A percentile compares a stretch with the other conserved stretches of the same genome.
These are phyloP conservation scores for Flueggea neowawraea DNA, from an alignment of 441 rosid genomes.

Conservation along the genomic window DNA sequence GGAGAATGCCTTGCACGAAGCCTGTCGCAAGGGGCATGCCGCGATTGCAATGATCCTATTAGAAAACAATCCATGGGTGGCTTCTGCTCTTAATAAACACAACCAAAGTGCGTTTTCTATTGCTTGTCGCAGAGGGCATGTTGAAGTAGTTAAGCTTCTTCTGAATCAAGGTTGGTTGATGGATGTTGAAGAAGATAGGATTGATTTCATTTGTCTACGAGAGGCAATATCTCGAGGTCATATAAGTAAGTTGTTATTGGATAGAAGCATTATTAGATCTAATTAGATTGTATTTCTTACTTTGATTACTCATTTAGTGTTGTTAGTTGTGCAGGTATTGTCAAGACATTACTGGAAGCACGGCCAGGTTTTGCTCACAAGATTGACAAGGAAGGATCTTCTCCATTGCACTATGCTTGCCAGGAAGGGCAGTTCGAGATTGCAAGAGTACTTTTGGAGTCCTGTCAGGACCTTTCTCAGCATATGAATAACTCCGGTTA, in stretches of 20 bases:
- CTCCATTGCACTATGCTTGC: slow-evolving; percentile 1
- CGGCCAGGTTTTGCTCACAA: no score
- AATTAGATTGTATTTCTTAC: no score
- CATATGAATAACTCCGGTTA: slow-evolving; percentile 15
- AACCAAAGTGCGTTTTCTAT: slow-evolving; percentile 19
- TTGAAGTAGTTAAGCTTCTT: slow-evolving; percentile 19
- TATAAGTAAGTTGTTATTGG: slow-evolving; percentile 10
- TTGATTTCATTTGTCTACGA: slow-evolving; percentile 9
- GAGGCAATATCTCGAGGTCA: slow-evolving; percentile 16
- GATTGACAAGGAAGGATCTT: no score
- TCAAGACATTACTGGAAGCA: no score
- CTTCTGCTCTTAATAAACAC: slow-evolving; percentile 10
- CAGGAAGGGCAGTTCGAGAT: slow-evolving; percentile 13
- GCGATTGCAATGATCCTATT: slow-evolving; percentile 14
- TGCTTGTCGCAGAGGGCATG: slow-evolving; percentile 24
- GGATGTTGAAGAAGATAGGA: slow-evolving; percentile 14
- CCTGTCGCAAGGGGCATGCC: slow-evolving; percentile 22
- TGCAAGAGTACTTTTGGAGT: slow-evolving; percentile 14
- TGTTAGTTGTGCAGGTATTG: no score
- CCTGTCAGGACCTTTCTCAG: slow-evolving; percentile 4
- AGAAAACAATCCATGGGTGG: slow-evolving; percentile 17
- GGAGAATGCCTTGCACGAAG: slow-evolving; percentile 33
- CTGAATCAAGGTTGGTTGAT: slow-evolving; percentile 18
- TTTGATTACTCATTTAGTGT: no score
- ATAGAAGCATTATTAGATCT: no score